Conservation (phyloP, 768 basidiomycete genomes). For the Suillus paluster region DNA sequence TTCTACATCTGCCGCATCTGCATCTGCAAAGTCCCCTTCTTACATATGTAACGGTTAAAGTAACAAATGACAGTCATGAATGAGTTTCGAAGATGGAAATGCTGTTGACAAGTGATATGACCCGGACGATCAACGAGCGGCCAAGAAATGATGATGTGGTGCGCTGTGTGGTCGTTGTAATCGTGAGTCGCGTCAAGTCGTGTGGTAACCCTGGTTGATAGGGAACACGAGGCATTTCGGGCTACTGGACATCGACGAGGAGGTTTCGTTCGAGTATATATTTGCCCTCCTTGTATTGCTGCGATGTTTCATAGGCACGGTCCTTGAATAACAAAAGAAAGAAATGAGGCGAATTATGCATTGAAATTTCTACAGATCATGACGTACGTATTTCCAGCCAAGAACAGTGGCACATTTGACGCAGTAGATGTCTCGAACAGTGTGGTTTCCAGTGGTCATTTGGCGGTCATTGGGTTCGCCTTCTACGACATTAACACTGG, state of each 20-base stretch:
- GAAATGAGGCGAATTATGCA: slow-evolving; percentile 7
- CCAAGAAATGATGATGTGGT: slow-evolving; percentile 12
- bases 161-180: slow-evolving; percentile 16
- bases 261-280: slow-evolving; percentile 95
- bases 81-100: slow-evolving; percentile 12
- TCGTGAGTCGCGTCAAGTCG: slow-evolving; percentile 15
- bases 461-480: slow-evolving; percentile 89
- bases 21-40: not conserved
- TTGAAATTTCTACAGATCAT: slow-evolving; percentile 11
- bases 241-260: slow-evolving; percentile 83
- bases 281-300: slow-evolving; percentile 99
- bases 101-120: slow-evolving; percentile 20
- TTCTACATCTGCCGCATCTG: slow-evolving; percentile 15
- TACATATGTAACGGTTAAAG: slow-evolving; percentile 20
- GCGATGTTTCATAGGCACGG: slow-evolving; percentile 83
- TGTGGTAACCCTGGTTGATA: slow-evolving; percentile 16
- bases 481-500: slow-evolving; percentile 88
- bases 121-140: slow-evolving; percentile 17
- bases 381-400: slow-evolving; percentile 97
- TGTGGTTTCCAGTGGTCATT: slow-evolving; percentile 98
- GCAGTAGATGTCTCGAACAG: slow-evolving; percentile 95
- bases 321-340: slow-evolving; percentile 57
- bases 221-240: slow-evolving; percentile 12
- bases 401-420: slow-evolving; percentile 84
- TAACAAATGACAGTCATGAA: slow-evolving; percentile 26